Evolutionary conservation across 1,284 basidiomycete species (phyloP).

Genomic region (Paramarasmius palmivorus): DNA sequence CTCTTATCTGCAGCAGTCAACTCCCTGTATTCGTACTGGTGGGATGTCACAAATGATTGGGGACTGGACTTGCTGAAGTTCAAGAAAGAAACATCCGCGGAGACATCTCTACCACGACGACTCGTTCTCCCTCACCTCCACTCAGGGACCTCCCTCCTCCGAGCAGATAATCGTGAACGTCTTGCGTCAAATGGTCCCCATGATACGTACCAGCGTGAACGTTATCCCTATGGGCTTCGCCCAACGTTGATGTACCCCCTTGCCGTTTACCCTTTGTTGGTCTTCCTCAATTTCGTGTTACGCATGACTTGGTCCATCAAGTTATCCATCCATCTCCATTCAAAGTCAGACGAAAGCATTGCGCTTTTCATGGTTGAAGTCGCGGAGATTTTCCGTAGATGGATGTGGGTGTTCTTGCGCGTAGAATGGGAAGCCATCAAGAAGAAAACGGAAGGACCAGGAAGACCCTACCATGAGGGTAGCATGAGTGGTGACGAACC

Average conservation of each 20-base stretch:
- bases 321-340: constrained; percentile 86
- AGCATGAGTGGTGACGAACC: constrained; percentile 14
- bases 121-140: constrained; percentile 50
- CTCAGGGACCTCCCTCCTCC: constrained; percentile 30
- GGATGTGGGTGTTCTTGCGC: constrained; percentile 96
- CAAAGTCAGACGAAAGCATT: constrained; percentile 78
- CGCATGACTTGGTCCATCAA: constrained; percentile 96
- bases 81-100: constrained; percentile 20
- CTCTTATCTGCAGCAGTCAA: constrained; percentile 84
- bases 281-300: constrained; percentile 86
- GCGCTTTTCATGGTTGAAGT: constrained; percentile 91
- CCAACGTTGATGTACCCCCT: constrained; percentile 74
- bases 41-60: constrained; percentile 99
- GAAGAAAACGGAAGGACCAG: constrained; percentile 29
- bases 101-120: constrained; percentile 35
- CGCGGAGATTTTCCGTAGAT: constrained; percentile 86
- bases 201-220: constrained; percentile 16
- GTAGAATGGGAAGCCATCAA: constrained; percentile 94
- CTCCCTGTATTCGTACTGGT: constrained; percentile 97
- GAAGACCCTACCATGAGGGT: constrained; percentile 9
- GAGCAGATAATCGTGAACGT: constrained; percentile 15
- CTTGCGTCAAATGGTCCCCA: constrained; percentile 6
- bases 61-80: constrained; percentile 78
- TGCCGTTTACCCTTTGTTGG: constrained; percentile 83
- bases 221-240: constrained; percentile 73